Base-by-base conservation (phyloP, 352 stramenopile species). In the Globisporangium ultimum region DNA sequence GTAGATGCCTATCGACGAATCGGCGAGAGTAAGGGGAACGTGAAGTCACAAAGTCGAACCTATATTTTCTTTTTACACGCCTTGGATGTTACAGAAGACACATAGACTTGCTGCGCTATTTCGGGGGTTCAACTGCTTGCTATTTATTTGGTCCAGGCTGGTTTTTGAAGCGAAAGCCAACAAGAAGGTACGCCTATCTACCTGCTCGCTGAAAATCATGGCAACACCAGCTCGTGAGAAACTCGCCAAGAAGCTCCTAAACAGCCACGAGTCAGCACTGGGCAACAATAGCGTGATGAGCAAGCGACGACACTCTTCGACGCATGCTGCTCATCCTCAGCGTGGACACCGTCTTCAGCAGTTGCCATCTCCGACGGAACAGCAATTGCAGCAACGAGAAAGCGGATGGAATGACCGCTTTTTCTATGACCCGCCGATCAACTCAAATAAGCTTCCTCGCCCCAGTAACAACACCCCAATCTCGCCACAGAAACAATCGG, bases 401-500 rank as follows among this genome's bases (percentile, higher is more conserved):
- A 76, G 81, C 51, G 83, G 75, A 8, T 93, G 80, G 80, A 88
- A 93, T 42, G 78, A 87, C 57, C 80, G 80, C 1, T 93, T 93
- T 56, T 67, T 72, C 20, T 68, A 84, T 13, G 72, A 88, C n/a
- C 64, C 67, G 24, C 78, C 74, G 4, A 63, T 63, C 14, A 80
- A 80, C 41, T 73, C 71, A 7, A 88, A 78, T 40, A 84, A 86
- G 41, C 63, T 63, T 0, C 62, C 54, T 7, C 70, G 67, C 9
- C 50, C 69, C 3, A 28, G 24, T 5, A 58, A 71, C n/a, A 66
- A 66, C 34, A 64, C 55, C 10, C n/a, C 34, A 18, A 58, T 60
- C 32, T 63, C 52, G 8, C 60, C 64, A 8, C 51, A 68, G 13
- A 69, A 62, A 9, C 61, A 66, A 10, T 49, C 62, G 50, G 57